phyloP scores from a whole-genome alignment of 2,329 filamentous ascomycete genomes.

The Pestalotiopsis sp. region DNA sequence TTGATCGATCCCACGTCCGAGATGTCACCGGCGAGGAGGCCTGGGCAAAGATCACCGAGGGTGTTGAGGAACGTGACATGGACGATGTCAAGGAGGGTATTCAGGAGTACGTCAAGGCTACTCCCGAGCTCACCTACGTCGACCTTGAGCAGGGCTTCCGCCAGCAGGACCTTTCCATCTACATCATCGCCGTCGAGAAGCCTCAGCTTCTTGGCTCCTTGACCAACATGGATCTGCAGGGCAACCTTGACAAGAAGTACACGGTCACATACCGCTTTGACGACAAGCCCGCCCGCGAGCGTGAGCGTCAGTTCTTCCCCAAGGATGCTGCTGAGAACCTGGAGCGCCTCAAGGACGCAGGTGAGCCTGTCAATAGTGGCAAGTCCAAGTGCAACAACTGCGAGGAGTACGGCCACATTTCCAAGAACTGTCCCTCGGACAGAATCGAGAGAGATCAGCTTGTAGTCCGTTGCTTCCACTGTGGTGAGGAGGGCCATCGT shows the following conservation, averaged over 20 bases:
- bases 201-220: conserved; percentile 55
- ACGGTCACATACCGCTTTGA: conserved; percentile 65
- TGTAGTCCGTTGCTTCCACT: conserved; percentile 67
- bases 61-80: conserved; percentile 57
- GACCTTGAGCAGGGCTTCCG: conserved; percentile 66
- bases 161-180: conserved; percentile 53
- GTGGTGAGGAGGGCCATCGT: conserved; percentile 65
- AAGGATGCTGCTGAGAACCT: conserved; percentile 61
- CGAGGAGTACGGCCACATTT: conserved; percentile 63
- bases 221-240: conserved; percentile 75
- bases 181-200: conserved; percentile 66
- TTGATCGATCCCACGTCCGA: conserved; percentile 55
- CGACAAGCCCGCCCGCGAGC: conserved; percentile 58
- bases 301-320: conserved; percentile 65
- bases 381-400: conserved; percentile 67
- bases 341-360: conserved; percentile 66
- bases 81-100: conserved; percentile 65
- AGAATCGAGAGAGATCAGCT: conserved; percentile 48
- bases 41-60: conserved; percentile 58
- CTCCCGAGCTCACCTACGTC: conserved; percentile 58
- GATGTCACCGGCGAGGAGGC: conserved; percentile 56
- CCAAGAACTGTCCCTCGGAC: conserved; percentile 64
- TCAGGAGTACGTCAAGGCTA: conserved; percentile 64
- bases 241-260: conserved; percentile 67
- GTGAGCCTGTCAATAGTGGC: conserved; percentile 62